Percentiles rank a stretch among this genome's conserved stretches.
These are phyloP conservation scores for Chlorella variabilis DNA, from an alignment of 163 green algal genomes.

Conservation along the genomic window DNA sequence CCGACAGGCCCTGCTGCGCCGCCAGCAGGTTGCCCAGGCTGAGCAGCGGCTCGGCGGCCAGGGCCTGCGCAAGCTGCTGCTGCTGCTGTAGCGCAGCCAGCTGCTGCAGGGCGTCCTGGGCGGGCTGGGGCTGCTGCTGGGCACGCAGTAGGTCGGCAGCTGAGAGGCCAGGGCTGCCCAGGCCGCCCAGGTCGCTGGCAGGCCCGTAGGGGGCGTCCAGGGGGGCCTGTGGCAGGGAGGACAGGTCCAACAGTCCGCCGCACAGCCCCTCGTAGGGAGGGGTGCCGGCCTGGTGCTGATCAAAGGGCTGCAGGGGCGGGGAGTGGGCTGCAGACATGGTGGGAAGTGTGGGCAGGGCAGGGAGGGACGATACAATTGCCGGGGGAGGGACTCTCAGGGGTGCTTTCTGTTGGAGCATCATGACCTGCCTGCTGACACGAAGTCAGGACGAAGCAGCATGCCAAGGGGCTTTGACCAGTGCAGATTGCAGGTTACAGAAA, in stretches of 20 bases:
- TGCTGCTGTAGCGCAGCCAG: conserved; percentile 16
- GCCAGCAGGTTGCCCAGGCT: conserved; percentile 28
- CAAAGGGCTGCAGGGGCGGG: background rate
- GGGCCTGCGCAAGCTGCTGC: background rate
- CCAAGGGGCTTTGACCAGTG: too few relatives aligned
- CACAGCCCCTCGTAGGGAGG: background rate
- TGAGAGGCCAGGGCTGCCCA: background rate
- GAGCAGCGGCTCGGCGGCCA: conserved; percentile 9
- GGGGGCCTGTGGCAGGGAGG: background rate
- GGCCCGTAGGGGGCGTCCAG: background rate
- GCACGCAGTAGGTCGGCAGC: background rate
- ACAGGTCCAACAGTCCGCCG: background rate
- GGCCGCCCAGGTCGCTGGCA: background rate
- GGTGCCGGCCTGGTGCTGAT: background rate
- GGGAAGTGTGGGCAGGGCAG: background rate
- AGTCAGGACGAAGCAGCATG: background rate
- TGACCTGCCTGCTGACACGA: too few relatives aligned
- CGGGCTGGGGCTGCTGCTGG: background rate
- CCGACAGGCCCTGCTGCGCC: background rate
- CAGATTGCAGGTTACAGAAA: too few relatives aligned
- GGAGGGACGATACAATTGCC: background rate
- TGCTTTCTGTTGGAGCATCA: too few relatives aligned
- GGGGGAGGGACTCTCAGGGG: too few relatives aligned
- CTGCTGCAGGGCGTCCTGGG: conserved; percentile 12
- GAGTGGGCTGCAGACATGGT: background rate